A percentile compares a stretch with the other conserved stretches of the same genome.
These are phyloP conservation scores for Leucocoprinus sp. DNA, from an alignment of 768 basidiomycete genomes.

Conservation along the genomic window DNA sequence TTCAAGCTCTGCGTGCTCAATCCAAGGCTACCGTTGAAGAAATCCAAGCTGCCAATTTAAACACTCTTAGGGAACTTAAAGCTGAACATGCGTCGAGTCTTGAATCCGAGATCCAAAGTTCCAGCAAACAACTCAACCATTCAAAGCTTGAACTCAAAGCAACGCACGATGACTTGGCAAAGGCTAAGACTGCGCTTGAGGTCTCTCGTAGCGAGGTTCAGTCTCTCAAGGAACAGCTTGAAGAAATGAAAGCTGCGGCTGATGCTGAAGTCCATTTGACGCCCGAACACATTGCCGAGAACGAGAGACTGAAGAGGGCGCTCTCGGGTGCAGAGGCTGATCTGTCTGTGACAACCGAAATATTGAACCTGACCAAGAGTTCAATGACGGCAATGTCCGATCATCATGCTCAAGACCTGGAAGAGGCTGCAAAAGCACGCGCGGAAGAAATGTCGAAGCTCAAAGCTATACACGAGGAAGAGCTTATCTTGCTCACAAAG, in stretches of 20 bases:
- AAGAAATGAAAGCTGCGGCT: slow-evolving; percentile 46
- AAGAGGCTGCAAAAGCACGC: slow-evolving; percentile 62
- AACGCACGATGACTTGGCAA: slow-evolving; percentile 74
- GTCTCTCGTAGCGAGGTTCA: slow-evolving; percentile 46
- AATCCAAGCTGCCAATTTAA: slow-evolving; percentile 53
- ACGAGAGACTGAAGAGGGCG: slow-evolving; percentile 49
- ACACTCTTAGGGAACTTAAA: slow-evolving; percentile 52
- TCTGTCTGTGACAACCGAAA: slow-evolving; percentile 53
- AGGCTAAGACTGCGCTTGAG: slow-evolving; percentile 57
- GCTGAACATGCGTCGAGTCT: slow-evolving; percentile 55
- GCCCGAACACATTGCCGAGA: slow-evolving; percentile 45
- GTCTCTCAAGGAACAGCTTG: slow-evolving; percentile 52
- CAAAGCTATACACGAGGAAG: slow-evolving; percentile 49
- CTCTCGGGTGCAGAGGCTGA: slow-evolving; percentile 63
- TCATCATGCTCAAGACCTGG: slow-evolving; percentile 65
- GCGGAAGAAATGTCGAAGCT: slow-evolving; percentile 65
- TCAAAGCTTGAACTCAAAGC: slow-evolving; percentile 72
- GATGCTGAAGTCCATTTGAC: slow-evolving; percentile 29
- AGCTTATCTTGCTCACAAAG: slow-evolving; percentile 43
- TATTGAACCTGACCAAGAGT: slow-evolving; percentile 59
- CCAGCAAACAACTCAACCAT: slow-evolving; percentile 57
- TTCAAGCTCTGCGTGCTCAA: slow-evolving; percentile 59
- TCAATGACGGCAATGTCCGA: slow-evolving; percentile 64
- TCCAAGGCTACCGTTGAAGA: slow-evolving; percentile 64
- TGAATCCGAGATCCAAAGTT: slow-evolving; percentile 43